Base-by-base conservation (phyloP, 805 yeast species). In the Candida quercuum region DNA sequence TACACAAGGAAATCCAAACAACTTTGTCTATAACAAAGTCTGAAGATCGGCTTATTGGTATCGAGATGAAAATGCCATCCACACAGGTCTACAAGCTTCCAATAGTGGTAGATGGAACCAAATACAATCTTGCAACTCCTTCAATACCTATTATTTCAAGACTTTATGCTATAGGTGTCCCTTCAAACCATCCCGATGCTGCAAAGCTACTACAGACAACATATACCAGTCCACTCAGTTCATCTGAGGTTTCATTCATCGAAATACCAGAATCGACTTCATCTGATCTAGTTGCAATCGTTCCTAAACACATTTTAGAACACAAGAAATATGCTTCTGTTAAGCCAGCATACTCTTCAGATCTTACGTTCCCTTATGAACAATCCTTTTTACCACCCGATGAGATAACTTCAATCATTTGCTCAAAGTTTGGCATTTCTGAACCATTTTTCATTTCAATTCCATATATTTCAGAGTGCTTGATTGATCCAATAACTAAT, bases 271-370 rank as follows among this genome's bases (percentile, higher is more conserved):
- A 30, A 11, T 29, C 36, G 9, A 33, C 33, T 3, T 26, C 33
- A 3, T 22, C 18, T 1, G 28, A 40, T 3, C 26, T 50, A 10
- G 28, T 38, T 7, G 57, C 50, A 7, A 26, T 53, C 7, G 31
- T 49, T 3, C 58, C 58, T 11, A 36, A 39, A 6, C 54, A 48
- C 35, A 36, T 52, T 2, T 25, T 39, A 5, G 36, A 37, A 16
- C 57, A 53, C 27, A 38, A 41, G 18, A 14, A 30, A 14, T 45
- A 25, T 21, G 37, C 41, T 21, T 23, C 28, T n/a, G 35, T 29
- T 5, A 29, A 29, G 13, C 32, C 32, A 8, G 14, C 32, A 14
- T 16, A 15, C 6, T 5, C 22, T 16, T n/a, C 14, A 14, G 34
- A 22, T 22, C 5, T 11, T 6, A 22, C 20, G 6, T 29, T 29